A percentile compares a stretch with the other conserved stretches of the same genome.
Evolutionary conservation across 768 basidiomycete species (phyloP).

Genomic region (Leucocoprinus birnbaumii): DNA sequence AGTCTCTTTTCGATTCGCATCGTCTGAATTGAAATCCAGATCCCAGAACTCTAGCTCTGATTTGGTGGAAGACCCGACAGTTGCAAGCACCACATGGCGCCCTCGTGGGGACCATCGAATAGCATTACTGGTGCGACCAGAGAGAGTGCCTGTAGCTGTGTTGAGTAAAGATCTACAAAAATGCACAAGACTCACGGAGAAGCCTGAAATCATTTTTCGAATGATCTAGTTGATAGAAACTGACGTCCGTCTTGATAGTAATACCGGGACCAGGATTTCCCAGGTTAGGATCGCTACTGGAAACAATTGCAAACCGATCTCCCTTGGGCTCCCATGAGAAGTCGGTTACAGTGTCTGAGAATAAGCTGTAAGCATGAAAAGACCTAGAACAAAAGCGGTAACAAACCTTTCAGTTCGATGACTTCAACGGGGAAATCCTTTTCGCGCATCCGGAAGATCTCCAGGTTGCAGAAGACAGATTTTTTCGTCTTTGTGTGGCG

Average conservation of each 20-base stretch:
- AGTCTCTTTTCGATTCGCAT: constrained; percentile 46
- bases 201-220: constrained; percentile 92
- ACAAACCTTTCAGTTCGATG: constrained; percentile 89
- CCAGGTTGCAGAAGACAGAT: constrained; percentile 96
- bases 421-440: constrained; percentile 98
- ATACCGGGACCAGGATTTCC: constrained; percentile 87
- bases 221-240: constrained; percentile 93
- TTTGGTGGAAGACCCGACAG: constrained; percentile 91
- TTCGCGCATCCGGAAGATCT: constrained; percentile 96
- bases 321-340: constrained; percentile 99
- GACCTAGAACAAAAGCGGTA: neutral
- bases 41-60: constrained; percentile 99
- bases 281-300: constrained; percentile 90
- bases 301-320: constrained; percentile 93
- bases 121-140: constrained; percentile 86
- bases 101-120: constrained; percentile 97
- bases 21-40: constrained; percentile 82
- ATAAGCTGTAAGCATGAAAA: constrained; percentile 13
- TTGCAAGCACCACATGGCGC: constrained; percentile 93
- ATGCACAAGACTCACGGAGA: constrained; percentile 55
- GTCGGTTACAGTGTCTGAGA: constrained; percentile 84
- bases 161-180: constrained; percentile 11
- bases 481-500: constrained; percentile 99
- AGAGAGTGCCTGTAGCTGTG: constrained; percentile 56
- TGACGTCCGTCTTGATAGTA: constrained; percentile 94